These are phyloP conservation scores for Neoascochyta sp. DNA, from an alignment of 2,329 filamentous ascomycete species.

Conservation along the genomic window DNA sequence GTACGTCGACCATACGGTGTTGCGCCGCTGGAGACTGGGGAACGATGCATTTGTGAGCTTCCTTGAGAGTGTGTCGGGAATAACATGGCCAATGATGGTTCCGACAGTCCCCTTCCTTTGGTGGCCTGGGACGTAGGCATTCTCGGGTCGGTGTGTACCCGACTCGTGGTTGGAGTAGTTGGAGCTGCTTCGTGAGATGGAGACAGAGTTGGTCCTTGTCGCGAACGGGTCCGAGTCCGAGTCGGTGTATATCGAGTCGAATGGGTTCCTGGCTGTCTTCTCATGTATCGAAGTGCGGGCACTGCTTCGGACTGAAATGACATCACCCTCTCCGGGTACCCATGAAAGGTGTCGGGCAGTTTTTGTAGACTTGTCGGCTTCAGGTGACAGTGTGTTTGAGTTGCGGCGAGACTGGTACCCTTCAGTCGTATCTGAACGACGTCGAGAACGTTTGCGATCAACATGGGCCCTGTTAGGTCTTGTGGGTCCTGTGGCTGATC, in stretches of 20 bases:
- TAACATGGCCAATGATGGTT: conserved; percentile 14
- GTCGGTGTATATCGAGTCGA: conserved; percentile 1
- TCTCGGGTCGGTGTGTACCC: too few relatives aligned
- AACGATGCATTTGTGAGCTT: conserved; percentile 16
- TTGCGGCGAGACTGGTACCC: too few relatives aligned
- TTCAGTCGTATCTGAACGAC: conserved; percentile 5
- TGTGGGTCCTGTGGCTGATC: conserved; percentile 3
- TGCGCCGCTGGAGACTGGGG: conserved; percentile 9
- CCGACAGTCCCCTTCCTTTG: conserved; percentile 14
- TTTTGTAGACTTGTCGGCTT: too few relatives aligned
- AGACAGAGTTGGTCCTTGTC: conserved; percentile 8
- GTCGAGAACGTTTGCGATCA: conserved; percentile 3
- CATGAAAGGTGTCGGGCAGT: conserved; percentile 2
- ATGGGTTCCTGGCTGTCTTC: conserved; percentile 4
- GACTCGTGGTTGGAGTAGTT: conserved; percentile 8
- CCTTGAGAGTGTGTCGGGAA: conserved; percentile 14
- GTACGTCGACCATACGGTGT: conserved; percentile 17
- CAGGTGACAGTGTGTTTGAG: too few relatives aligned
- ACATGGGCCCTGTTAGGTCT: conserved; percentile 4
- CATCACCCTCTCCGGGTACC: conserved; percentile 5
- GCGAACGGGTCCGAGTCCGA: conserved; percentile 14
- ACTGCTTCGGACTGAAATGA: conserved; percentile 5
- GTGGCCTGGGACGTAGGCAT: conserved; percentile 4
- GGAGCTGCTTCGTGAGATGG: conserved; percentile 2
- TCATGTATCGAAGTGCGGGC: conserved; percentile 3